Evolutionary conservation across 2,329 filamentous ascomycete genomes (phyloP).

Genomic region (Aspergillus fructus): DNA sequence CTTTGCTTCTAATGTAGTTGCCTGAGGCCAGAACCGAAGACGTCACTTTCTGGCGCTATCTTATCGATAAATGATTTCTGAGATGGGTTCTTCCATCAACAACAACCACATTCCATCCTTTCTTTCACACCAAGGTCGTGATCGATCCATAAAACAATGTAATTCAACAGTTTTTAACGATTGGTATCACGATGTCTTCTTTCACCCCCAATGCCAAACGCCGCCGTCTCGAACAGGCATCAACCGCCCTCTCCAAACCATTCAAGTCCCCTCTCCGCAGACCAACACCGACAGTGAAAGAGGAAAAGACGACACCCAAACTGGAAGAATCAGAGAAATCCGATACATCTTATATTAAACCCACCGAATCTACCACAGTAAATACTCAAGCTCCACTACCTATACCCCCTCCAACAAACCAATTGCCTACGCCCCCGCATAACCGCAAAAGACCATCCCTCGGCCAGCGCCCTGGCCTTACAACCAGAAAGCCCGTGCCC

Average conservation of each 20-base stretch:
- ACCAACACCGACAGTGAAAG: conserved; percentile 24
- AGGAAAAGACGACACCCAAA: conserved; percentile 9
- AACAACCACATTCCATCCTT: background rate
- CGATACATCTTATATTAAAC: background rate
- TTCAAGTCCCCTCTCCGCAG: conserved; percentile 69
- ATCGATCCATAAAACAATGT: background rate
- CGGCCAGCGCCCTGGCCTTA: conserved; percentile 9
- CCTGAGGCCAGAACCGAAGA: background rate
- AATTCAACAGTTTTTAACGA: background rate
- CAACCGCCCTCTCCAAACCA: conserved; percentile 63
- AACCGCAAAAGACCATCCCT: conserved; percentile 11
- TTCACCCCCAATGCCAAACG: conserved; percentile 53
- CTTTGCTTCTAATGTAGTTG: background rate
- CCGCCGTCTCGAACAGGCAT: conserved; percentile 60
- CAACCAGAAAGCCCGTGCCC: conserved; percentile 11
- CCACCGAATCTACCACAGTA: background rate
- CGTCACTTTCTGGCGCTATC: background rate
- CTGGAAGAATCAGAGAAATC: conserved; percentile 5
- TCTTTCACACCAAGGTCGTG: background rate
- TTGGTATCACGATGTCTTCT: conserved; percentile 18
- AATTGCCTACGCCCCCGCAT: conserved; percentile 4
- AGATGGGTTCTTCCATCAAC: background rate
- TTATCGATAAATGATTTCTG: conserved; percentile 17
- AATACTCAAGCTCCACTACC: background rate
- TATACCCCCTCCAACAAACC: background rate